Evolutionary conservation across 768 basidiomycete species (phyloP), one percentile per base, ranked within the genome.

Genomic region (Tricholoma bakamatsutake): DNA sequence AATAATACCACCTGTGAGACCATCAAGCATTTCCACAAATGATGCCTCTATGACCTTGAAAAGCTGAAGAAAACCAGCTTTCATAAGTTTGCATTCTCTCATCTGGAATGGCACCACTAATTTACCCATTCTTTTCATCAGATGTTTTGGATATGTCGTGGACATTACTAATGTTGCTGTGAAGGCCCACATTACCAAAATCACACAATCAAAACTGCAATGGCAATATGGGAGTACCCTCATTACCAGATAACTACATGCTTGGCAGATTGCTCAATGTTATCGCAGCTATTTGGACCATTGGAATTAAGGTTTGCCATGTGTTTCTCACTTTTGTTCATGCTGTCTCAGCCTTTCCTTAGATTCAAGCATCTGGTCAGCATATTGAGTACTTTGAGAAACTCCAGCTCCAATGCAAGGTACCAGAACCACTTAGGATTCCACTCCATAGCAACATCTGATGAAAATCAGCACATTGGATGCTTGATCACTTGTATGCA

Each of bases 221-320:
- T 55, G 0, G 69, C 69, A 0, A 73, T 74, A 9, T 73, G 69
- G 71, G 67, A 70, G 15, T 73, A 66, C 71, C 71, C 28, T 46
- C 27, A 0, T 40, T 58, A 3, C 12, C 37, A 3, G 56, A 58
- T 34, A 71, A 72, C 50, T 49, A 57, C 9, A 59, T 72, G 4
- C 58, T 66, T 28, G 59, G 61, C 2, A 58, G 64, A n/a, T 67
- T 61, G 0, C 57, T 72, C 0, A 64, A 73, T 55, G 66, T 69
- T 2, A 64, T 74, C 30, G 64, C 71, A 0, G 59, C 67, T 1
- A 62, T 72, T 2, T 51, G 60, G 0, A 73, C 67, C 0, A 52
- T 70, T 1, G 62, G 63, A 0, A 63, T 71, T 61, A 72, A 72
- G 63, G 67, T 69, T 56, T 51, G n/a, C 55, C 37, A 6, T 27